Evolutionary conservation across 352 stramenopile genomes (phyloP), one percentile per base, ranked within the genome.

Genomic region (Phytophthora citricola): DNA sequence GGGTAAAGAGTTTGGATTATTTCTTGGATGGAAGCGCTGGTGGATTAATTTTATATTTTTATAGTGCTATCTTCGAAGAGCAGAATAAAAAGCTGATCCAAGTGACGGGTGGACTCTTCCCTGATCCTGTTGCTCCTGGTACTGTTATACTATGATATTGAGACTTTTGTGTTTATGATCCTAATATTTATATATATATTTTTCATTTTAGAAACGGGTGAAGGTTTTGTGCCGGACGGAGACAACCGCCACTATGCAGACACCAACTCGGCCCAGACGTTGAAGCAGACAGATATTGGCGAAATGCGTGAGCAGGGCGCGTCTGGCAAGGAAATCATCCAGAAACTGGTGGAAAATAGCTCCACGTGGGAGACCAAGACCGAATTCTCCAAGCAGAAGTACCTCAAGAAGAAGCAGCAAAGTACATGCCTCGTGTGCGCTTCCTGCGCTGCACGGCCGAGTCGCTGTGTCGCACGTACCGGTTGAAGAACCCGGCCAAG

Each of bases 351-450:
- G 46, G 87, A 97, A 68, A 98, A 98, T 76, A 98, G 91, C 51
- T 89, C 94, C 32, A 98, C 95, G 46, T 99, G 97, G 83, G 79
- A 94, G 36, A 80, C 85, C 64, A 98, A 98, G 79, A 98, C 95
- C 2, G 91, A 97, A 52, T 99, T 98, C 51, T 97, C 91, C 54
- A 97, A 98, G 77, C 93, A 97, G 63, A 99, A 99, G 63, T 99
- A 98, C 75, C 88, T 98, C 45, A 94, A 93, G 60, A 95, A 96
- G 64, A 99, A 99, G 78, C 93, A 98, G 75, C 79, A 95, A 62
- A 97, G 73, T 95, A 95, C 75, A 95, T 95, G 84, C 87, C 87
- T 2, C 87, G 87, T 49, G 87, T 95, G 63, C 83, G 85, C 22
- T 87, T 93, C 64, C 66, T 94, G 49, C 81, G 90, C 29, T 97